Evolutionary conservation across 352 stramenopile species (phyloP), one percentile per base, ranked within the genome.

Genomic region (Blastocystis sp.): DNA sequence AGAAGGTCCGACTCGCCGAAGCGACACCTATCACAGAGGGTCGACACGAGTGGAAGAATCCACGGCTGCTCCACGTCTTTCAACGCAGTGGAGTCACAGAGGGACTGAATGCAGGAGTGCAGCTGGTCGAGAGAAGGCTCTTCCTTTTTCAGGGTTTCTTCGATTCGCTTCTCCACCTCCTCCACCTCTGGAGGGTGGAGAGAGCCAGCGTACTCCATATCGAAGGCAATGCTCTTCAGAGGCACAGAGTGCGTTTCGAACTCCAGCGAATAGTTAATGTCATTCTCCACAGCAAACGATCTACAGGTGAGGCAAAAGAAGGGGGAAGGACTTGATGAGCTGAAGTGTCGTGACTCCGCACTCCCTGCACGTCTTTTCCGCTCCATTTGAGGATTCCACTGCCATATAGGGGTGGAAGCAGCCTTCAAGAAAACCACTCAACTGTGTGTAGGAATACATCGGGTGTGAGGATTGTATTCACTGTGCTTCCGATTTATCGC

Each of bases 331-430:
- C 74, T 59, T 38, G 17, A 84, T n/a, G 9, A 84, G 57, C 60
- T 84, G 54, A n/a, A 84, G 65, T 52, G 60, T 63, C 14, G 74
- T 69, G 6, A 84, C 17, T 21, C 74, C 52, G 1, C 28, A 14
- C 28, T 64, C 57, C 66, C 42, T 66, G 74, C 74, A 84, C 69
- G 57, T 69, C 43, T 70, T 54, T 64, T 84, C 74, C 59, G 74
- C 74, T 9, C n/a, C 65, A 38, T 57, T 84, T 0, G 74, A 70
- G 28, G 74, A 84, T 10, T 84, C 60, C 21, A 84, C 61, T 34
- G 74, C 57, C 54, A 84, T 66, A 10, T 69, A 19, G 0, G 74
- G 74, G 34, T 24, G 45, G 57, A 68, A 84, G 42, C 28, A 40
- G 48, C 69, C 14, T 19, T 9, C 38, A n/a, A 84, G n/a, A 10